Evolutionary conservation across 2,329 filamentous ascomycete genomes (phyloP).

Genomic region (Lithohypha guttulata): DNA sequence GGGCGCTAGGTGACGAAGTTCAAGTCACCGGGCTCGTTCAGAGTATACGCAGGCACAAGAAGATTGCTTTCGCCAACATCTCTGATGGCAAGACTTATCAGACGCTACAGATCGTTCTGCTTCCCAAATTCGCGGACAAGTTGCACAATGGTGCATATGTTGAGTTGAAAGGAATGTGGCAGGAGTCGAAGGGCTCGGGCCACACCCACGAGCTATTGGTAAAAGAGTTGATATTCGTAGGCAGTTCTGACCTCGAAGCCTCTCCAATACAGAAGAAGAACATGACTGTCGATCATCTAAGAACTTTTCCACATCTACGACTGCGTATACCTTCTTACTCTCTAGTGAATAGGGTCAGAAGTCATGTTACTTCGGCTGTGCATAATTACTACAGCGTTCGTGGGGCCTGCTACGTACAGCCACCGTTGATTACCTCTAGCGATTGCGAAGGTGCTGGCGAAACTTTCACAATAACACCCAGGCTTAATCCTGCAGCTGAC

Average conservation of each 20-base stretch:
- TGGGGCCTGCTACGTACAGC: constrained; percentile 63
- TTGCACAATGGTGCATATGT: constrained; percentile 78
- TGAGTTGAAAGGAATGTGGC: constrained; percentile 66
- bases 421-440: constrained; percentile 88
- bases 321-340: constrained; percentile 71
- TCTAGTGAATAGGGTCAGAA: constrained; percentile 69
- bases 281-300: constrained; percentile 77
- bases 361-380: constrained; percentile 62
- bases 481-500: constrained; percentile 10
- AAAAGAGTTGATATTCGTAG: constrained; percentile 56
- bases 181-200: constrained; percentile 49
- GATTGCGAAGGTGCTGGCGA: constrained; percentile 96
- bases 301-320: constrained; percentile 78
- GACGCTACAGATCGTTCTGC: constrained; percentile 70
- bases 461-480: constrained; percentile 60
- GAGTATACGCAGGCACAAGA: constrained; percentile 67
- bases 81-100: constrained; percentile 76
- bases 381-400: constrained; percentile 69
- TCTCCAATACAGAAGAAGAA: constrained; percentile 96
- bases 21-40: constrained; percentile 17
- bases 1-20: not conserved
- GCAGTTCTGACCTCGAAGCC: constrained; percentile 66
- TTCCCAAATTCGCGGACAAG: constrained; percentile 60
- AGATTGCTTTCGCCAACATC: constrained; percentile 69
- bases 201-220: constrained; percentile 77